A percentile compares a stretch with the other conserved stretches of the same genome.
Evolutionary conservation across 306 rosid species (phyloP).

Genomic region (Rubus idaeus): DNA sequence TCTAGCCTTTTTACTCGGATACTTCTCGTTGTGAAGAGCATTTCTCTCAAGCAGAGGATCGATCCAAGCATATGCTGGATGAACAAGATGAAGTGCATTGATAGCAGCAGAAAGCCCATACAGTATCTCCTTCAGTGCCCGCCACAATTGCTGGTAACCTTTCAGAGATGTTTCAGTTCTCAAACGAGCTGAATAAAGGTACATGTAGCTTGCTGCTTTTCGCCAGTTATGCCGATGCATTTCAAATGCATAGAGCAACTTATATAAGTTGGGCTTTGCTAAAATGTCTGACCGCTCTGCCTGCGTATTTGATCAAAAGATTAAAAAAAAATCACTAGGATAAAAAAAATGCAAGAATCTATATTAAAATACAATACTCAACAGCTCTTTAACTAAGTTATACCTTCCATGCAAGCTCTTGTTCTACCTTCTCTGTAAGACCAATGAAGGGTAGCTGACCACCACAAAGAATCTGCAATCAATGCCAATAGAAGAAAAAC

Average conservation of each 20-base stretch:
- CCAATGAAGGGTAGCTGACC: conserved; percentile 89
- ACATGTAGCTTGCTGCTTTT: conserved; percentile 79
- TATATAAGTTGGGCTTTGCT: conserved; percentile 84
- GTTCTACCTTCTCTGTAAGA: conserved; percentile 90
- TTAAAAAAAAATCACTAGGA: conserved; percentile 18
- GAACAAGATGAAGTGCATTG: conserved; percentile 88
- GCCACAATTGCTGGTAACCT: conserved; percentile 54
- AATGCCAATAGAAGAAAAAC: conserved; percentile 7
- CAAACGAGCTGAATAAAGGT: conserved; percentile 77
- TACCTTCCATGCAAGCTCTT: conserved; percentile 98
- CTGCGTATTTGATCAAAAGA: conserved; percentile 36
- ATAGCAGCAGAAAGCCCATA: conserved; percentile 83
- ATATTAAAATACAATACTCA: conserved; percentile 22
- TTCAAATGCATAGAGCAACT: conserved; percentile 92
- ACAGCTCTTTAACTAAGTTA: conserved; percentile 20
- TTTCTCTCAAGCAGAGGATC: conserved; percentile 60
- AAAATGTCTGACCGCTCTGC: conserved; percentile 88
- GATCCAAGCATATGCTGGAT: conserved; percentile 81
- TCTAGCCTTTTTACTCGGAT: conserved; percentile 77
- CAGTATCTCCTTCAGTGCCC: conserved; percentile 72
- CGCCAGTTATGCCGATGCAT: conserved; percentile 89
- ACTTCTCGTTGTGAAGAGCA: conserved; percentile 46
- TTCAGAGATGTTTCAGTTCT: conserved; percentile 55
- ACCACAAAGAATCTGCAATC: conserved; percentile 75
- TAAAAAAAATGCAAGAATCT: conserved; percentile 10